Percentiles rank a stretch among this genome's conserved stretches.
Evolutionary conservation across 192 early-diverging fungal genomes (phyloP).

Genomic region (Entomortierella beljakovae): DNA sequence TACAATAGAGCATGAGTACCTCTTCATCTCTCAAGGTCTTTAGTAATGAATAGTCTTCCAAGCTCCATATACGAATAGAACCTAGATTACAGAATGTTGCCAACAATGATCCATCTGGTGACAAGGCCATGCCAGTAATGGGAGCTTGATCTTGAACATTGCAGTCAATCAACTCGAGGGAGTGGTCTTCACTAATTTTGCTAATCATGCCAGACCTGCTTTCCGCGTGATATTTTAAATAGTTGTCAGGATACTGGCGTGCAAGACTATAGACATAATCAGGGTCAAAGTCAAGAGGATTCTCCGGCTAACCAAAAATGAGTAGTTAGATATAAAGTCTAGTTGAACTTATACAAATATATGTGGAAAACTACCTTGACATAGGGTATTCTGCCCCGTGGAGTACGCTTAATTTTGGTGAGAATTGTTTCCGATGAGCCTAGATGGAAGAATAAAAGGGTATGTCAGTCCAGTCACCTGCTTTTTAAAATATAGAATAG

Average conservation of each 20-base stretch:
- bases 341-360: too few species aligned
- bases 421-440: slow-evolving; percentile 8
- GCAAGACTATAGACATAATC: slow-evolving; percentile 61
- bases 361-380: slow-evolving; percentile 53
- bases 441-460: neutral
- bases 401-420: slow-evolving; percentile 34
- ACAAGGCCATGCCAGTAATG: slow-evolving; percentile 87
- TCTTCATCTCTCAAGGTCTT: slow-evolving; percentile 77
- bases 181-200: slow-evolving; percentile 76
- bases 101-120: slow-evolving; percentile 86
- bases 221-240: slow-evolving; percentile 69
- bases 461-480: neutral
- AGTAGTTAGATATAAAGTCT: too few species aligned
- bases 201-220: slow-evolving; percentile 66
- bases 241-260: slow-evolving; percentile 68
- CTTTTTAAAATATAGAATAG: neutral
- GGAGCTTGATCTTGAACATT: slow-evolving; percentile 84
- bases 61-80: slow-evolving; percentile 83
- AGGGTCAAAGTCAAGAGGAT: slow-evolving; percentile 65
- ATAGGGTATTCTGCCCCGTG: slow-evolving; percentile 28
- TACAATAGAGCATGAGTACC: slow-evolving; percentile 32
- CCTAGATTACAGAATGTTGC: slow-evolving; percentile 90
- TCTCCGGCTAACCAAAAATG: slow-evolving; percentile 43
- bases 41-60: slow-evolving; percentile 75
- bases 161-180: slow-evolving; percentile 69